Percentiles rank a stretch among this genome's conserved stretches.
Evolutionary conservation across 1,284 basidiomycete genomes (phyloP).

Genomic region (Vanrija sp.): DNA sequence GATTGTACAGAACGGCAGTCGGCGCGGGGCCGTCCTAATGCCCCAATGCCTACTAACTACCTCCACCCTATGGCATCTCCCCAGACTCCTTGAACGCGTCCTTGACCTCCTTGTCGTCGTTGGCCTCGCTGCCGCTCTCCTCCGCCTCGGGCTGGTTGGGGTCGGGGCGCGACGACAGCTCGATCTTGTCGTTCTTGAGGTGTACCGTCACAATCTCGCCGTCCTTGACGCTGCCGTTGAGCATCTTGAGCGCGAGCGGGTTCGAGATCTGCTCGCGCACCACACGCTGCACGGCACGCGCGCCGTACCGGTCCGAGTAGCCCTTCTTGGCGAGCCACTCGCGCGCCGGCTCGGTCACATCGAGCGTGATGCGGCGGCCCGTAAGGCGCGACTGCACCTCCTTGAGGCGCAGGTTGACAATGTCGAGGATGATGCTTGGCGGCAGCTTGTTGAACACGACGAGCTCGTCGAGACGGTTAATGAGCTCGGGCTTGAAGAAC

Average conservation of each 20-base stretch:
- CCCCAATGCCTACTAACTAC: no score
- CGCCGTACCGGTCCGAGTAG: slow-evolving; percentile 80
- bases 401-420: slow-evolving; percentile 69
- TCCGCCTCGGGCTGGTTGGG: slow-evolving; percentile 6
- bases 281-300: slow-evolving; percentile 75
- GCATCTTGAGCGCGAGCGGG: slow-evolving; percentile 69
- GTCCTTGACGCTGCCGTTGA: slow-evolving; percentile 71
- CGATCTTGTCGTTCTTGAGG: slow-evolving; percentile 49
- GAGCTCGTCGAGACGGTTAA: slow-evolving; percentile 83
- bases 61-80: slow-evolving; percentile 5
- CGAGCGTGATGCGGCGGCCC: slow-evolving; percentile 62
- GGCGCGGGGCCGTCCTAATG: no score
- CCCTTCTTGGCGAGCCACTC: slow-evolving; percentile 75
- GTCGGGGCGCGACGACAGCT: slow-evolving; percentile 12
- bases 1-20: no score
- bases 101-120: neutral
- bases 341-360: slow-evolving; percentile 63
- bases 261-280: slow-evolving; percentile 72
- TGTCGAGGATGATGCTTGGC: slow-evolving; percentile 64
- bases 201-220: slow-evolving; percentile 62
- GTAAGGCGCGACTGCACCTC: slow-evolving; percentile 69
- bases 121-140: neutral
- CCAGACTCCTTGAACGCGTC: slow-evolving; percentile 13
- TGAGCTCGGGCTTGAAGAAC: slow-evolving; percentile 84
- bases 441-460: slow-evolving; percentile 87